Percentiles rank a stretch among this genome's conserved stretches.
These are phyloP conservation scores for Atkinsonella hypoxylon DNA, from an alignment of 2,329 filamentous ascomycete species.

Conservation along the genomic window DNA sequence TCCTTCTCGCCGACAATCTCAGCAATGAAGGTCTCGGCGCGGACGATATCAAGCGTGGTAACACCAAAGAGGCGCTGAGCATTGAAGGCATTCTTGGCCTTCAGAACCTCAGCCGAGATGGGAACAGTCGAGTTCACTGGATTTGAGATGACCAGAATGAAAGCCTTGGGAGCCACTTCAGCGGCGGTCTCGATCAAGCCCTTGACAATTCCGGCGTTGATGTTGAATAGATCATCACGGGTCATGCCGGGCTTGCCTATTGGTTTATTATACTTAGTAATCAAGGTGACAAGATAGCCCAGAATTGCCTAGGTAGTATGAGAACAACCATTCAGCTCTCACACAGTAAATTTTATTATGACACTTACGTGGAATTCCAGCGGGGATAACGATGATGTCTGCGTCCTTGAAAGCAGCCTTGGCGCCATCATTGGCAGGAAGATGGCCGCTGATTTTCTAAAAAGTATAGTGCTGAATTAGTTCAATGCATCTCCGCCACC, in stretches of 20 bases:
- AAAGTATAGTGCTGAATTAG: conserved; percentile 6
- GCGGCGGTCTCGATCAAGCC: conserved; percentile 81
- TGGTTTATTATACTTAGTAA: conserved; percentile 1
- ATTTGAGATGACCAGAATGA: conserved; percentile 96
- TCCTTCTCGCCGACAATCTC: conserved; percentile 72
- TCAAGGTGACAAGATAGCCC: background rate
- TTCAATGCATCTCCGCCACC: background rate
- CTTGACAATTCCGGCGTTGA: conserved; percentile 97
- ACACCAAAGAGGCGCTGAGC: conserved; percentile 94
- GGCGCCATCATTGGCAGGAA: conserved; percentile 75
- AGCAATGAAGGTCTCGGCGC: conserved; percentile 91
- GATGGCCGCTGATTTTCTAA: conserved; percentile 77
- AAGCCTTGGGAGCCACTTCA: conserved; percentile 83
- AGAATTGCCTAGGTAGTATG: background rate
- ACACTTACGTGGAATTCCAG: conserved; percentile 83
- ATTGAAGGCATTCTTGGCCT: conserved; percentile 87
- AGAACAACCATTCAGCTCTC: too few relatives aligned
- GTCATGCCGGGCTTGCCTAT: conserved; percentile 98
- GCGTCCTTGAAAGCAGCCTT: conserved; percentile 84
- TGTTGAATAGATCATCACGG: conserved; percentile 98
- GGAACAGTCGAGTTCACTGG: conserved; percentile 98
- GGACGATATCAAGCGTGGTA: conserved; percentile 95
- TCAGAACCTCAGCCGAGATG: conserved; percentile 93
- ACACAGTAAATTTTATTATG: background rate
- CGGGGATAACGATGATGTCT: conserved; percentile 93